These are phyloP conservation scores for Aureobasidium sp. DNA, from an alignment of 2,329 filamentous ascomycete genomes.

Conservation along the genomic window DNA sequence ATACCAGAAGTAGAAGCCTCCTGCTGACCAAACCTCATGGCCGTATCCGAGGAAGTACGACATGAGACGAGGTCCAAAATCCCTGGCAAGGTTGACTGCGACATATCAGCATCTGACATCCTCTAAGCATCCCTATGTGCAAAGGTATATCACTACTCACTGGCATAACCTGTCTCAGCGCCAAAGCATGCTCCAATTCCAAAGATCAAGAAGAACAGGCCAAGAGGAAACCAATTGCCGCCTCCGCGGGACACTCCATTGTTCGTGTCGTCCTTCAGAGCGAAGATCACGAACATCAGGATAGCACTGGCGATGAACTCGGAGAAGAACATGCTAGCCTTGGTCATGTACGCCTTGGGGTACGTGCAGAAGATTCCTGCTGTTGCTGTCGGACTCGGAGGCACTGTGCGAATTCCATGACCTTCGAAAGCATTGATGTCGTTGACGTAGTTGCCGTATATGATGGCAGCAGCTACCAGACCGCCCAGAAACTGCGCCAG, in stretches of 20 bases:
- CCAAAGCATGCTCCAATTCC: constrained; percentile 60
- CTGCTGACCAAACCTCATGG: constrained; percentile 48
- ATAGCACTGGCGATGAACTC: constrained; percentile 60
- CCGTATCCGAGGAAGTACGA: constrained; percentile 59
- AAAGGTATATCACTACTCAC: constrained; percentile 1
- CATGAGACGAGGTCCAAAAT: constrained; percentile 62
- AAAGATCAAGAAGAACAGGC: constrained; percentile 58
- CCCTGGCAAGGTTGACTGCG: constrained; percentile 55
- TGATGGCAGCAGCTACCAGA: constrained; percentile 46
- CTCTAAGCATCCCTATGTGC: constrained; percentile 13
- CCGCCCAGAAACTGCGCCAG: constrained; percentile 59
- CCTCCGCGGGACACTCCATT: constrained; percentile 24
- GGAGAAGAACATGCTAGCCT: constrained; percentile 60
- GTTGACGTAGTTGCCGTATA: constrained; percentile 42
- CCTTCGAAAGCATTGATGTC: constrained; percentile 59
- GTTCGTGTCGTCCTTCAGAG: constrained; percentile 48
- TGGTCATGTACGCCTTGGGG: constrained; percentile 54
- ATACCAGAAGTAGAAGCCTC: constrained; percentile 45
- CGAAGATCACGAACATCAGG: constrained; percentile 62
- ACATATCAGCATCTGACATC: constrained; percentile 8
- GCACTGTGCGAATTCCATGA: constrained; percentile 53
- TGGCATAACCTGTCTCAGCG: constrained; percentile 59
- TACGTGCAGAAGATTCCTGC: constrained; percentile 64
- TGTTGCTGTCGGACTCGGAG: constrained; percentile 45
- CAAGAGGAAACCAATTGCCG: constrained; percentile 46